Evolutionary conservation across 176 grass and related monocot genomes (phyloP), one percentile per base, ranked within the genome.

Genomic region (Ampelocalamus luodianensis): DNA sequence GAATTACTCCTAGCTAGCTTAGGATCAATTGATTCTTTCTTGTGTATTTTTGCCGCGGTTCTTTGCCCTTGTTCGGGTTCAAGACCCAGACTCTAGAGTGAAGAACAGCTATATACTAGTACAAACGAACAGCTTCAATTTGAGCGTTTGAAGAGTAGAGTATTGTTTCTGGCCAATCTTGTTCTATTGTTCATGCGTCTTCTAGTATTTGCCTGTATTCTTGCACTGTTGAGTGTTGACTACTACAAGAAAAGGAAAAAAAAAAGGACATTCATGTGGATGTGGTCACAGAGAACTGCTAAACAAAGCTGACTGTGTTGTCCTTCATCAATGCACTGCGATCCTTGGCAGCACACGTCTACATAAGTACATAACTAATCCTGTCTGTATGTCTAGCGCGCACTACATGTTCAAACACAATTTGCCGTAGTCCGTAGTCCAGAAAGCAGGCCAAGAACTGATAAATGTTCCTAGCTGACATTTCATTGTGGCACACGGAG

Each of bases 21-120:
- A 69, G 73, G 65, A 79, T 76, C 80, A 68, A 81, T 56, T 67
- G 62, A 78, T 88, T 90, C 45, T 68, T 88, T 79, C 23, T 55
- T 62, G n/a, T 89, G 68, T 40, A 79, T 44, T 87, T 80, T 87
- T 87, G 56, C 26, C 36, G 43, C 34, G 12, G 3, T 83, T 55
- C 45, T 78, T 78, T 8, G 87, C 76, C 58, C 27, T 85, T 89
- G 18, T 20, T 75, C 10, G 76, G 44, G 66, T 46, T 84, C 12
- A 20, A 70, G 15, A 64, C 34, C 67, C 16, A 39, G 53, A 61
- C 23, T 49, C 22, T 22, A 0, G 67, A 37, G 75, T 38, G 12
- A 39, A 45, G 58, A 66, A 67, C 13, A 10, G 59, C 59, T 72
- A 42, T 66, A 67, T 84, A 34, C 32, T 34, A 34, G 32, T 34